A percentile compares a stretch with the other conserved stretches of the same genome.
Evolutionary conservation across 2,329 filamentous ascomycete genomes (phyloP).

Genomic region (Diaporthe australafricana): DNA sequence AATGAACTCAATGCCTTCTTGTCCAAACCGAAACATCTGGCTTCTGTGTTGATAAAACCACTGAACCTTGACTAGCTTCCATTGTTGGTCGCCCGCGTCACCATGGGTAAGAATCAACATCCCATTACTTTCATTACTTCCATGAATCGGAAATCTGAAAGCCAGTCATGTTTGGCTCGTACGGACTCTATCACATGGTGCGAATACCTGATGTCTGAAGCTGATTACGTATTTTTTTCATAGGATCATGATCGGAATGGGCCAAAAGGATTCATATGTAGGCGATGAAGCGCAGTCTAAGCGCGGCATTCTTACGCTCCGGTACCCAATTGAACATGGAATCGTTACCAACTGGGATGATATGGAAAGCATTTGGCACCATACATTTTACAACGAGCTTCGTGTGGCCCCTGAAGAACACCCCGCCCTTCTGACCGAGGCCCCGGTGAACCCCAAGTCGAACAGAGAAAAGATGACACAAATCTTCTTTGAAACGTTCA

Average conservation of each 20-base stretch:
- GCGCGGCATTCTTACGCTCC: constrained; percentile 99
- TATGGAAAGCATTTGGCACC: constrained; percentile 99
- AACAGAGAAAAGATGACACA: constrained; percentile 99
- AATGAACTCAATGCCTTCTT: constrained; percentile 41
- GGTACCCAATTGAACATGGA: constrained; percentile 99
- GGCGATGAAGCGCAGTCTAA: constrained; percentile 99
- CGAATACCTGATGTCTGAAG: no score
- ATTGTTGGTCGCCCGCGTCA: constrained; percentile 99
- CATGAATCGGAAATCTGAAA: no score
- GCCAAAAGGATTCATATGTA: constrained; percentile 99
- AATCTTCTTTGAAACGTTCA: constrained; percentile 99
- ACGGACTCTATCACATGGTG: no score
- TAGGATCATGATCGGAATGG: constrained; percentile 98
- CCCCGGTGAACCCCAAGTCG: constrained; percentile 99
- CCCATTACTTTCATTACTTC: no score
- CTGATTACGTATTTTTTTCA: no score
- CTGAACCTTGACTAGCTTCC: constrained; percentile 87
- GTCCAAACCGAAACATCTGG: no score
- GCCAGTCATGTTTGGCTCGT: no score
- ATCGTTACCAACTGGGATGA: constrained; percentile 99
- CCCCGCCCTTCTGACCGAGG: constrained; percentile 98
- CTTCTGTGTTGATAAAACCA: no score
- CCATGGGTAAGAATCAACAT: constrained; percentile 99
- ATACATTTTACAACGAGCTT: constrained; percentile 99
- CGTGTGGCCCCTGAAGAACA: constrained; percentile 99